These are phyloP conservation scores for Pyrenula aspistea DNA, from an alignment of 495 filamentous ascomycete genomes.

Conservation along the genomic window DNA sequence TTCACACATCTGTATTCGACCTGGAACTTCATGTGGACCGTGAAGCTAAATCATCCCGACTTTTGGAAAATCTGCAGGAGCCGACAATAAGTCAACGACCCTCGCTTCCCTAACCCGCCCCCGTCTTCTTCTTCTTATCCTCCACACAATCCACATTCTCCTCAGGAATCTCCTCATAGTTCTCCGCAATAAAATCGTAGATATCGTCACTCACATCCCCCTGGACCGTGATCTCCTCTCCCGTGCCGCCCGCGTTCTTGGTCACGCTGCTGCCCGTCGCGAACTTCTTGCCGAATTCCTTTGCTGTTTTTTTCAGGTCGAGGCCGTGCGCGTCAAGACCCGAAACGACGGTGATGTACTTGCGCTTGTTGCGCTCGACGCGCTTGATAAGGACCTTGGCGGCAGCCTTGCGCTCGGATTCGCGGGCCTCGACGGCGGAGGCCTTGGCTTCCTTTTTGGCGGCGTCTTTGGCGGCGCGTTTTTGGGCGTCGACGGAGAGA, in stretches of 20 bases:
- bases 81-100: too few species aligned
- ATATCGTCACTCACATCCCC: slow-evolving; percentile 95
- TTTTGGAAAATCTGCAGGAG: too few species aligned
- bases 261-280: slow-evolving; percentile 91
- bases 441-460: slow-evolving; percentile 92
- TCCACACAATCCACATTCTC: slow-evolving; percentile 90
- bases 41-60: too few species aligned
- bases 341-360: slow-evolving; percentile 82
- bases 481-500: slow-evolving; percentile 78
- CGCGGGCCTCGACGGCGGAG: slow-evolving; percentile 66
- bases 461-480: slow-evolving; percentile 87
- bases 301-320: slow-evolving; percentile 76
- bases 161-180: slow-evolving; percentile 73
- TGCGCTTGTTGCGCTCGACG: slow-evolving; percentile 94
- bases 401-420: slow-evolving; percentile 61
- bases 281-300: slow-evolving; percentile 42
- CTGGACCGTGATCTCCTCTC: slow-evolving; percentile 96
- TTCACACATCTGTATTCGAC: too few species aligned
- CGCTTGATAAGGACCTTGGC: slow-evolving; percentile 87
- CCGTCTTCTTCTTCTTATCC: slow-evolving; percentile 90
- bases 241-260: slow-evolving; percentile 68
- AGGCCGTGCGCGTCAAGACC: slow-evolving; percentile 83
- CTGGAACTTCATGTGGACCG: too few species aligned
- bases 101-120: slow-evolving; percentile 14
- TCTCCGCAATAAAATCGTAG: slow-evolving; percentile 76